phyloP scores from a whole-genome alignment of 2,329 filamentous ascomycete genomes.

The Chrysoporthe deuterocubensis region DNA sequence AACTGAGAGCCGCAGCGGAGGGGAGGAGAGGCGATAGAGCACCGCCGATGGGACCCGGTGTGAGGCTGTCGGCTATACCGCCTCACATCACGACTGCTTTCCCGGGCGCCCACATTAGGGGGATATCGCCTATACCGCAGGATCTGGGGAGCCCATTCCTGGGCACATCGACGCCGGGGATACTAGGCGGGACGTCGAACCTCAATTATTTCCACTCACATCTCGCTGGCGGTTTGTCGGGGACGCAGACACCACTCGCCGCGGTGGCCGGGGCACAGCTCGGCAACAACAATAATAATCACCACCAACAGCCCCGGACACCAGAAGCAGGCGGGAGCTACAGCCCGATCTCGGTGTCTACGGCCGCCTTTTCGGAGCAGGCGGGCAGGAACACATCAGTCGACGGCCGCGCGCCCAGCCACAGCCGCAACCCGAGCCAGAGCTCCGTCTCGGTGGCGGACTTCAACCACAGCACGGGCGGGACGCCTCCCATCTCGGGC shows the following conservation, averaged over 20 bases:
- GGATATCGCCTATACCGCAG: constrained; percentile 33
- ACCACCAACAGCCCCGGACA: constrained; percentile 46
- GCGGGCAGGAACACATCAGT: constrained; percentile 14
- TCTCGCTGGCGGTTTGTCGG: constrained; percentile 70
- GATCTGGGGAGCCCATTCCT: constrained; percentile 62
- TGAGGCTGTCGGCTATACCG: constrained; percentile 35
- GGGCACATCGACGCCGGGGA: constrained; percentile 63
- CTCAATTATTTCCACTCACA: constrained; percentile 84
- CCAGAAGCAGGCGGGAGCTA: constrained; percentile 38
- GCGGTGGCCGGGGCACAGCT: constrained; percentile 75
- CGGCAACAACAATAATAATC: constrained; percentile 44
- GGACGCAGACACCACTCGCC: constrained; percentile 78
- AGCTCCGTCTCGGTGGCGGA: constrained; percentile 53
- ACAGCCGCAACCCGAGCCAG: constrained; percentile 50
- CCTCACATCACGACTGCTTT: constrained; percentile 45
- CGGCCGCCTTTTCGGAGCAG: constrained; percentile 20
- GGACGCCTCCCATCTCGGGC: constrained; percentile 23
- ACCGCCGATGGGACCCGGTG: constrained; percentile 21
- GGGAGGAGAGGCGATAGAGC: constrained; percentile 28
- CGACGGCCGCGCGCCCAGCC: constrained; percentile 37
- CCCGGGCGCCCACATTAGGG: constrained; percentile 10
- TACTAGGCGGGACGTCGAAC: constrained; percentile 74
- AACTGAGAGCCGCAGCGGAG: constrained; percentile 36
- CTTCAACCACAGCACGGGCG: constrained; percentile 34
- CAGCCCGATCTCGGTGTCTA: constrained; percentile 31